phyloP scores from a whole-genome alignment of 352 stramenopile genomes.

The Phytopythium aichiense region DNA sequence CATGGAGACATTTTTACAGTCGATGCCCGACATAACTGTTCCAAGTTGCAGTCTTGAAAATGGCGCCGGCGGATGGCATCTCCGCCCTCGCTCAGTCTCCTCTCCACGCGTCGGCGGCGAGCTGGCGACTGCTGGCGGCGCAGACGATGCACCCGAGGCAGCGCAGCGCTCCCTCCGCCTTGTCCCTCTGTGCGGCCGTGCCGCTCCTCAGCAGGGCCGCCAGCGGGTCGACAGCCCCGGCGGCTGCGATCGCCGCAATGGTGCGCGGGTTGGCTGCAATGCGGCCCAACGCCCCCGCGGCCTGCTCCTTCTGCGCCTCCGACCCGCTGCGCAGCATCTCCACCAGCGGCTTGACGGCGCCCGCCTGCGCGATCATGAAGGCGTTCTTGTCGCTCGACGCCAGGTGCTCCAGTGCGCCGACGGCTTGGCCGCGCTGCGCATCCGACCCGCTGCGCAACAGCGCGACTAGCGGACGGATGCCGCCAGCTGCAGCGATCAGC shows the following conservation, averaged over 20 bases:
- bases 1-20: too few species aligned
- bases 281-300: not conserved
- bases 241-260: not conserved
- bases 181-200: not conserved
- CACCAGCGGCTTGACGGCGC: not conserved
- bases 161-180: not conserved
- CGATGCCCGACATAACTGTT: too few species aligned
- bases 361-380: not conserved
- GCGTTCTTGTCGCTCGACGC: constrained; percentile 3
- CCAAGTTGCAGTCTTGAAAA: too few species aligned
- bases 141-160: not conserved
- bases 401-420: not conserved
- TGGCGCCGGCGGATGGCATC: too few species aligned
- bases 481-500: not conserved
- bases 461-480: not conserved
- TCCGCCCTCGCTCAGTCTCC: not conserved
- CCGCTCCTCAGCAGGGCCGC: not conserved
- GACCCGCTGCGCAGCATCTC: not conserved
- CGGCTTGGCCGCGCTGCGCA: not conserved
- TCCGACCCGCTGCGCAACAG: not conserved
- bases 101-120: not conserved
- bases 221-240: not conserved
- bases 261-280: not conserved
- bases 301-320: not conserved
- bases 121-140: not conserved